Conservation (phyloP, 2,329 filamentous ascomycete genomes). For the Clonostachys chloroleuca region DNA sequence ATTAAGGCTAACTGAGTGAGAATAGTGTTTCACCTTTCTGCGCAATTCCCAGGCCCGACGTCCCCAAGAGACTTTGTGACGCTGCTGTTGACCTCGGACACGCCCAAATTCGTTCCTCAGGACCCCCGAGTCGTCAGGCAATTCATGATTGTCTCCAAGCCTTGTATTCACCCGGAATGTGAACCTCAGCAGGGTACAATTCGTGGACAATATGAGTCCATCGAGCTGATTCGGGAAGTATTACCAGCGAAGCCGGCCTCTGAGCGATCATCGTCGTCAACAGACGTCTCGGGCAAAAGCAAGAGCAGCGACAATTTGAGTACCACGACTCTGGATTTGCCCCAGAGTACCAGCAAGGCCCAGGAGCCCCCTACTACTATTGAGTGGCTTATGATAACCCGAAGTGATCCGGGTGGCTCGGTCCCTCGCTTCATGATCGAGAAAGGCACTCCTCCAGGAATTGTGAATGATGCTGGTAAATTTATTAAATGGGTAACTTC, state of each 20-base stretch:
- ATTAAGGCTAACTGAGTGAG: constrained; percentile 8
- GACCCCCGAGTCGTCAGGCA: constrained; percentile 50
- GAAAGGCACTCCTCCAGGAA: constrained; percentile 76
- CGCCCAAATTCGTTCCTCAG: constrained; percentile 23
- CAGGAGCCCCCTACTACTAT: constrained; percentile 39
- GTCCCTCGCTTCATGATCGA: constrained; percentile 92
- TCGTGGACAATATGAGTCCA: constrained; percentile 82
- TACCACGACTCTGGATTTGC: constrained; percentile 2
- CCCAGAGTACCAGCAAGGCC: background rate
- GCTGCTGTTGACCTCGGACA: constrained; percentile 64
- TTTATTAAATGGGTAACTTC: constrained; percentile 70
- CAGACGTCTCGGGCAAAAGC: constrained; percentile 8
- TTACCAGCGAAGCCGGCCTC: constrained; percentile 41
- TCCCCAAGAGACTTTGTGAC: constrained; percentile 86
- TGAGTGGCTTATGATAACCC: constrained; percentile 91
- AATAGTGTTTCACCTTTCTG: constrained; percentile 77
- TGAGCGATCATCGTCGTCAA: constrained; percentile 24
- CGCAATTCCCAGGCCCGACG: constrained; percentile 86
- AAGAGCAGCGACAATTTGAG: constrained; percentile 4
- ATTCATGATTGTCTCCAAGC: constrained; percentile 85
- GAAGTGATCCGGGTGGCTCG: constrained; percentile 83
- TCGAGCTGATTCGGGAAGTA: constrained; percentile 86
- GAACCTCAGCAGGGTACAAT: constrained; percentile 70
- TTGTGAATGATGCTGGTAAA: constrained; percentile 73
- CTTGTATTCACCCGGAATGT: constrained; percentile 72